A percentile compares a stretch with the other conserved stretches of the same genome.
Conservation (phyloP, 768 basidiomycete species). For the Chalciporus piperatus region DNA sequence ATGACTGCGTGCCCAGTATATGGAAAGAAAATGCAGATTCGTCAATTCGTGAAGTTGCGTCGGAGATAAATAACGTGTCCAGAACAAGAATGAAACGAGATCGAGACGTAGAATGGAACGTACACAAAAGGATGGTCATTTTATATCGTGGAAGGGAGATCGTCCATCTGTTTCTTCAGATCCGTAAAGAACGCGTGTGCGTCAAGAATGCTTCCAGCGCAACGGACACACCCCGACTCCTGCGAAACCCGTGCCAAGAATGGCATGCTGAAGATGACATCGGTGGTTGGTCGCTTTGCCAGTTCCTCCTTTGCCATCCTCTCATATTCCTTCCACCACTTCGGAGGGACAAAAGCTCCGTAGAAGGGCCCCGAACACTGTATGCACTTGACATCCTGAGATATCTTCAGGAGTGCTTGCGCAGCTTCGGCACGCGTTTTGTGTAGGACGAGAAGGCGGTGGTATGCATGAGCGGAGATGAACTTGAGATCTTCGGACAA, state of each 20-base stretch:
- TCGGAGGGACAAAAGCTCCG: conserved; percentile 49
- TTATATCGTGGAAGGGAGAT: conserved; percentile 44
- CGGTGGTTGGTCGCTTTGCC: conserved; percentile 50
- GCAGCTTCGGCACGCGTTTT: conserved; percentile 50
- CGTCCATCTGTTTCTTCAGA: conserved; percentile 59
- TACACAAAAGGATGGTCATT: background rate
- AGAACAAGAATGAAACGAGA: background rate
- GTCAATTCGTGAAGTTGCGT: background rate
- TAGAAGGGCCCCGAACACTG: conserved; percentile 57
- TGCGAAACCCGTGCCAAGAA: conserved; percentile 55
- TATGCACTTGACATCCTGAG: conserved; percentile 58
- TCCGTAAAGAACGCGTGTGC: conserved; percentile 53
- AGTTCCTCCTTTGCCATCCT: conserved; percentile 58
- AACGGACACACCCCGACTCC: conserved; percentile 56
- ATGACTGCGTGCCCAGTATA: background rate
- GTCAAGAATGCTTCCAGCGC: conserved; percentile 63
- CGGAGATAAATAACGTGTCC: background rate
- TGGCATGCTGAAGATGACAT: conserved; percentile 56
- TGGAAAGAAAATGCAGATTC: background rate
- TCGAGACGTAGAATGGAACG: background rate
- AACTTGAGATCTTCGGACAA: conserved; percentile 60
- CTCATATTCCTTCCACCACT: conserved; percentile 70
- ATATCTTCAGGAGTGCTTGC: conserved; percentile 42
- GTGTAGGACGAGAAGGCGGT: conserved; percentile 61
- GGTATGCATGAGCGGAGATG: conserved; percentile 68